These are phyloP conservation scores for Vaccinium macrocarpon DNA, from an alignment of 148 eudicot species.

Conservation along the genomic window DNA sequence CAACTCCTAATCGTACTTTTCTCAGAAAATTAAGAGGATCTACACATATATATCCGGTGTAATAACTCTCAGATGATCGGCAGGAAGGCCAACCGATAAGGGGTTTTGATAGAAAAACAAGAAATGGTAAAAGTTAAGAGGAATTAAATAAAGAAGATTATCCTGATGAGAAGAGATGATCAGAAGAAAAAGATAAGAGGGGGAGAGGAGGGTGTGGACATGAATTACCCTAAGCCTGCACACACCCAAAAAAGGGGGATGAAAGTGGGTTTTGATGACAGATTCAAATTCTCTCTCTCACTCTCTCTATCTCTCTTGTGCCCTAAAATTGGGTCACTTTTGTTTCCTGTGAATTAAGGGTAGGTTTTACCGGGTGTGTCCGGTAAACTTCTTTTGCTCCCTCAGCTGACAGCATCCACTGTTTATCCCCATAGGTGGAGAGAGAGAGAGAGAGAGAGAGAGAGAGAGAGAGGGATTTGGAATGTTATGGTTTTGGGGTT, in stretches of 20 bases:
- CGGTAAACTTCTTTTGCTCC: constrained; percentile 18
- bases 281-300: neutral
- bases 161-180: neutral
- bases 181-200: constrained; percentile 44
- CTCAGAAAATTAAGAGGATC: too few species aligned
- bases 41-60: constrained; percentile 1
- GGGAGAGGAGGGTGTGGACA: constrained; percentile 54
- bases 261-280: neutral
- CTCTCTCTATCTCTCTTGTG: constrained; percentile 4
- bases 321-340: constrained; percentile 13
- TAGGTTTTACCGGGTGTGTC: constrained; percentile 7
- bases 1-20: too few species aligned
- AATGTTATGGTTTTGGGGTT: neutral
- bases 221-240: constrained; percentile 38
- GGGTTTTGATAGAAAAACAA: too few species aligned
- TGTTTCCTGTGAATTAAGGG: constrained; percentile 13
- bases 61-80: neutral
- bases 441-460: neutral
- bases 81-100: too few species aligned
- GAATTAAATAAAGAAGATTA: neutral
- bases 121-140: neutral
- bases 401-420: constrained; percentile 16
- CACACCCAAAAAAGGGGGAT: neutral
- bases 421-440: neutral
- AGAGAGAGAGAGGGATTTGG: neutral